phyloP scores from a whole-genome alignment of 1,284 basidiomycete species.

The Apiotrichum porosum region DNA sequence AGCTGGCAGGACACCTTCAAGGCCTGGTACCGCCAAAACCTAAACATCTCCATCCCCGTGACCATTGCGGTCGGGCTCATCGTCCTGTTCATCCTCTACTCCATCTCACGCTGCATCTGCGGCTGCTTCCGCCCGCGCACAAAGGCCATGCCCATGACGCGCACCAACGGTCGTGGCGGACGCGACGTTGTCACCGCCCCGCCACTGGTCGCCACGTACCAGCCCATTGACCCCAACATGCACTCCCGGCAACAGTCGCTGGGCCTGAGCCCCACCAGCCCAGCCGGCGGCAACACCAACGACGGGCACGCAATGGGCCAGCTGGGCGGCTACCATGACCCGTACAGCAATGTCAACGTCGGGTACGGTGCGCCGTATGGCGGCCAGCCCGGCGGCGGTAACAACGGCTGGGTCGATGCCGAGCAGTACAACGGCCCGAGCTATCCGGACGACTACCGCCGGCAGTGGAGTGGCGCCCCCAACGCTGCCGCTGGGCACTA shows the following conservation, averaged over 20 bases:
- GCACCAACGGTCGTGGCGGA: not conserved
- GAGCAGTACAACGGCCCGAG: slow-evolving; percentile 38
- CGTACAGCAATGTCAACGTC: not conserved
- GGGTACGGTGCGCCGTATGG: not conserved
- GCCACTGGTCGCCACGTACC: not conserved
- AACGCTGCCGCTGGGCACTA: too few relatives aligned
- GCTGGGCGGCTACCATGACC: not conserved
- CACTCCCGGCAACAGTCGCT: too few relatives aligned
- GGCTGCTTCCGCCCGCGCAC: not conserved
- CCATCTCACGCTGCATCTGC: not conserved
- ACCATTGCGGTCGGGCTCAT: slow-evolving; percentile 66
- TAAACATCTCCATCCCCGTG: slow-evolving; percentile 74
- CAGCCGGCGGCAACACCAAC: not conserved
- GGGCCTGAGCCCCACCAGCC: not conserved
- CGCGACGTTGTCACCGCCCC: not conserved
- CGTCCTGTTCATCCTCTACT: slow-evolving; percentile 32
- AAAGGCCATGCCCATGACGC: not conserved
- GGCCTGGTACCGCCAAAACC: slow-evolving; percentile 69
- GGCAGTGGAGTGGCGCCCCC: too few relatives aligned
- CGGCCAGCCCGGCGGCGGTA: not conserved
- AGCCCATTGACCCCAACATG: not conserved
- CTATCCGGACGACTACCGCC: slow-evolving; percentile 18
- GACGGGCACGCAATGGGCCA: not conserved
- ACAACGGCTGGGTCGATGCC: slow-evolving; percentile 33
- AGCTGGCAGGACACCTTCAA: slow-evolving; percentile 59